Evolutionary conservation across 768 basidiomycete species (phyloP).

Genomic region (Naganishia onofrii): DNA sequence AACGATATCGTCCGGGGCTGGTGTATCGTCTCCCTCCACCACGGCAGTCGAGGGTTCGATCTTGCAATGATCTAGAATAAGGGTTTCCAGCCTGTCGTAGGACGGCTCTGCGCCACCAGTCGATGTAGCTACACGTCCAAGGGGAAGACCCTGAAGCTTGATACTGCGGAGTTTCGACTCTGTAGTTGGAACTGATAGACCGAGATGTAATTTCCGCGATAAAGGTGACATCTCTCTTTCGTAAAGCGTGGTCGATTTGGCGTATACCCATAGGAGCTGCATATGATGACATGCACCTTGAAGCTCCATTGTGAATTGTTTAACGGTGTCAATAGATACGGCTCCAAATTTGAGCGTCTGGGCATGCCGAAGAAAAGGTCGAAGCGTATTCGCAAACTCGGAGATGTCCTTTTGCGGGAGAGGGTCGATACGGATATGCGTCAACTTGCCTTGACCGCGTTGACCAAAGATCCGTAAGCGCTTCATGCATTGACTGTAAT

Average conservation of each 20-base stretch:
- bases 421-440: conserved; percentile 1
- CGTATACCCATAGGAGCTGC: not conserved
- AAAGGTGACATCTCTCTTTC: too few relatives aligned
- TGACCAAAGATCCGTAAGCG: conserved; percentile 12
- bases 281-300: not conserved
- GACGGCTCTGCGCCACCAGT: not conserved
- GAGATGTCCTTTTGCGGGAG: not conserved
- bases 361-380: not conserved
- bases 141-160: not conserved
- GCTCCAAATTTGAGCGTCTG: not conserved
- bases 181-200: not conserved
- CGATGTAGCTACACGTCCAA: not conserved
- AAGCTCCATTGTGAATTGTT: not conserved
- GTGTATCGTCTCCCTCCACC: not conserved
- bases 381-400: not conserved
- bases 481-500: conserved; percentile 3
- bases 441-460: conserved; percentile 4
- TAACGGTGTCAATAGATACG: not conserved
- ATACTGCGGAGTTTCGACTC: not conserved
- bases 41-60: not conserved
- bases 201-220: not conserved
- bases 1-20: not conserved
- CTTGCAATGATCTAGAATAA: conserved; percentile 4
- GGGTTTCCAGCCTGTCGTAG: not conserved
- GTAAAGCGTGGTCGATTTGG: not conserved